Evolutionary conservation across 805 yeast species (phyloP), one percentile per base, ranked within the genome.

Genomic region (Pichia membranifaciens): DNA sequence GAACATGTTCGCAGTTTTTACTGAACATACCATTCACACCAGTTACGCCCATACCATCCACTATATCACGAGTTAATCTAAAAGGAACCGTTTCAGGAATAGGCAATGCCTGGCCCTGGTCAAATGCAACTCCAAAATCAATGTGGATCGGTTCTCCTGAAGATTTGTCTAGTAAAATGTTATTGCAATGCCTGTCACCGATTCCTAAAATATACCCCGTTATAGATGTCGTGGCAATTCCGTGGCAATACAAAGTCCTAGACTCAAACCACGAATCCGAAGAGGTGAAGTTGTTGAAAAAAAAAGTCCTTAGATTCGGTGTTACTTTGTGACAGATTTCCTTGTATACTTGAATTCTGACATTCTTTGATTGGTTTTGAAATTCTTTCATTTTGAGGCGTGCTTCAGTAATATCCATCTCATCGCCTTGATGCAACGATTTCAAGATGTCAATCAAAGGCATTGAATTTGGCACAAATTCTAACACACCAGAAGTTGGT

Each of bases 31-130:
- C 99, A 45, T 81, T 78, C 0, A 78, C 78, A 0, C 96, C 96
- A n/a, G 85, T 76, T 5, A 85, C 72, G 0, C 99, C 99, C 70
- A 95, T 77, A 0, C 95, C 99, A 68, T 93, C 98, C 4, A 89
- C 82, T 45, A 93, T 73, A 61, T 95, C 97, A 49, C 95, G 70
- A 0, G 98, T 87, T 32, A 95, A 68, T 52, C 99, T 68, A 61
- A 93, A 95, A 4, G 99, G 99, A 5, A 95, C 96, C 0, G 85
- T 74, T 58, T 93, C 99, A 0, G 99, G 99, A 8, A 91, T 77
- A 0, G 91, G 83, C 35, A 93, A 69, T 13, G 81, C 66, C 56
- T 77, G 81, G 0, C 98, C 99, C 58, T 89, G 96, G 62, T 93
- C 99, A 68, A 93, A 93, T 0, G 98, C 95, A 39, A 93, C 90